A percentile compares a stretch with the other conserved stretches of the same genome.
Evolutionary conservation across 2,329 filamentous ascomycete species (phyloP).

Genomic region (Alternaria solani): DNA sequence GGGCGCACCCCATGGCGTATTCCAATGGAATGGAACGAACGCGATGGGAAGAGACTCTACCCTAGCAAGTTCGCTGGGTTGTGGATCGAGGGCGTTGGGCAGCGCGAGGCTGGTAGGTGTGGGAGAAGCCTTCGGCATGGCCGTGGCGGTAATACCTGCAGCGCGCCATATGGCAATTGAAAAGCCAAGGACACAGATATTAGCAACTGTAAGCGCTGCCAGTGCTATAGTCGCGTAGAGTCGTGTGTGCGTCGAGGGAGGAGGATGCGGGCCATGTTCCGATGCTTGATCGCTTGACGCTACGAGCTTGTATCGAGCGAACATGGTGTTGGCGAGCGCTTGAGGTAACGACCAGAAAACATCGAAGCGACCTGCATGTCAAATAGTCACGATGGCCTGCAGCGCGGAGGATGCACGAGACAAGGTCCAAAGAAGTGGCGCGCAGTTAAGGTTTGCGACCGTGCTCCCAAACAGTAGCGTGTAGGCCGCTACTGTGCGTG

Average conservation of each 20-base stretch:
- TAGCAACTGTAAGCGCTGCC: not conserved
- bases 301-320: constrained; percentile 8
- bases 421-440: constrained; percentile 4
- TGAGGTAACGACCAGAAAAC: not conserved
- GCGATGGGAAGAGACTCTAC: constrained; percentile 5
- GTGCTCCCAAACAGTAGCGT: not conserved
- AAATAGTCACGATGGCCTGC: constrained; percentile 2
- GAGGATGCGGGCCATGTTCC: not conserved
- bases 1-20: constrained; percentile 13
- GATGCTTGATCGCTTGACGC: not conserved
- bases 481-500: not conserved
- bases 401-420: not conserved
- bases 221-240: constrained; percentile 2
- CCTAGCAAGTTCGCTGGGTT: constrained; percentile 3
- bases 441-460: constrained; percentile 4
- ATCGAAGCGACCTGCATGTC: constrained; percentile 1
- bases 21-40: constrained; percentile 10
- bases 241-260: not conserved
- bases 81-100: not conserved
- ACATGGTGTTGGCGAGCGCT: constrained; percentile 2
- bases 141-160: not conserved
- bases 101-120: not conserved
- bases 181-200: constrained; percentile 5
- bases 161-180: constrained; percentile 7
- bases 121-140: not conserved